phyloP scores from a whole-genome alignment of 495 filamentous ascomycete species.

The Tuber microsphaerosporum region DNA sequence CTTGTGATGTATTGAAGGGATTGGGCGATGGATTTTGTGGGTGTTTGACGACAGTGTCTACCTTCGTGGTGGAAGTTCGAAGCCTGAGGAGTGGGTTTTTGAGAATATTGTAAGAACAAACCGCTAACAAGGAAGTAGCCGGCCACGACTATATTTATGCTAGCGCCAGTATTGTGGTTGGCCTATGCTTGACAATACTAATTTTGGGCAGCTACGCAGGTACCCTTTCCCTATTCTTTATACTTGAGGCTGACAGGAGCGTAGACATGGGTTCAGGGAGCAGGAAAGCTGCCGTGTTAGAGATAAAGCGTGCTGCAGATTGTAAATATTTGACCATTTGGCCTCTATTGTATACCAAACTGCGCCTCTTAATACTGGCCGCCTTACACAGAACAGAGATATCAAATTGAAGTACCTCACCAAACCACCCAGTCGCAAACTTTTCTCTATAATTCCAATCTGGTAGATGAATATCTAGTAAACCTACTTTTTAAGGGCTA shows the following conservation, averaged over 20 bases:
- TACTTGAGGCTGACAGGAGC: background rate
- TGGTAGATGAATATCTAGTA: background rate
- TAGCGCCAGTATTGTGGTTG: constrained; percentile 55
- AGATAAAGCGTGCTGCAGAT: background rate
- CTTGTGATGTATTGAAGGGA: constrained; percentile 65
- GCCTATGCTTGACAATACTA: constrained; percentile 59
- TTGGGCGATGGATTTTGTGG: constrained; percentile 89
- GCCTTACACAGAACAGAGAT: background rate
- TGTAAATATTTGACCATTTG: background rate
- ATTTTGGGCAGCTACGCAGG: constrained; percentile 61
- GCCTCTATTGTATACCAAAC: background rate
- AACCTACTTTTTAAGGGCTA: background rate
- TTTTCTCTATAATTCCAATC: background rate
- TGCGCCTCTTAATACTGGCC: background rate
- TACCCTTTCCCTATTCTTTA: background rate
- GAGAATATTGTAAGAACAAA: background rate
- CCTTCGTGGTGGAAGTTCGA: constrained; percentile 77
- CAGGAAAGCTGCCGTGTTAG: background rate
- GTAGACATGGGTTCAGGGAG: background rate
- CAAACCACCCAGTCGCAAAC: background rate
- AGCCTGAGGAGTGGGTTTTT: constrained; percentile 50
- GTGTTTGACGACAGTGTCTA: constrained; percentile 82
- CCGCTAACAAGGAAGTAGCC: constrained; percentile 11
- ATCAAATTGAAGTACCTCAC: background rate
- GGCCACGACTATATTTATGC: constrained; percentile 73